Percentiles rank a stretch among this genome's conserved stretches.
Conservation (phyloP, 1,139 yeast species). For the Geotrichum histeridarum region DNA sequence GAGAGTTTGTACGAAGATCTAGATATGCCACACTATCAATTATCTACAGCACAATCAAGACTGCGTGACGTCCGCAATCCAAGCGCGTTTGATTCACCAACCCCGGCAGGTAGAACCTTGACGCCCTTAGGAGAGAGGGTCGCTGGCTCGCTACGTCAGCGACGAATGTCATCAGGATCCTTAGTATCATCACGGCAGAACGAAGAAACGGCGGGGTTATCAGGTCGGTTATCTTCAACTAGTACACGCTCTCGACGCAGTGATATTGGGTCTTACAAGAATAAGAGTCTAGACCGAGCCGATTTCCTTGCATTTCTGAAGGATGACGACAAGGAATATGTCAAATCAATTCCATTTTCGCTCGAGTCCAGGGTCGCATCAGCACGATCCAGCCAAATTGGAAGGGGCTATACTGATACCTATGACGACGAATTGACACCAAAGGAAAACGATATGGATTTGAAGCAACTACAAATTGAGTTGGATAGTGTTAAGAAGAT, state of each 20-base stretch:
- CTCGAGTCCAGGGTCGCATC: background rate
- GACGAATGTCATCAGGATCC: slow-evolving; percentile 13
- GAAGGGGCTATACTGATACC: background rate
- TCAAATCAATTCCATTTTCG: slow-evolving; percentile 1
- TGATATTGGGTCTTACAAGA: background rate
- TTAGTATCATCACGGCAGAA: slow-evolving; percentile 2
- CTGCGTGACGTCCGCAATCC: slow-evolving; percentile 10
- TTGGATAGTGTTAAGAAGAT: slow-evolving; percentile 14
- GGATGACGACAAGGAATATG: background rate
- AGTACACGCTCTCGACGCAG: too few species aligned
- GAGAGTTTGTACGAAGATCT: background rate
- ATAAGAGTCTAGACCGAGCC: background rate
- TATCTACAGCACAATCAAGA: slow-evolving; percentile 14
- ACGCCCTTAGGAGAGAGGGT: background rate
- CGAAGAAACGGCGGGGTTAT: background rate
- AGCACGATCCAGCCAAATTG: background rate
- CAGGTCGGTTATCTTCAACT: too few species aligned
- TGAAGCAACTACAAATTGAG: slow-evolving; percentile 8
- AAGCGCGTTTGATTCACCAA: slow-evolving; percentile 10
- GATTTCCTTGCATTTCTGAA: background rate
- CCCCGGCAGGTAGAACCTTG: slow-evolving; percentile 9
- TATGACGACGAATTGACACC: background rate
- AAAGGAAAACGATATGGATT: background rate
- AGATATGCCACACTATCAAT: slow-evolving; percentile 13
- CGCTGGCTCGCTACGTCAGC: background rate